These are phyloP conservation scores for Schizosaccharomyces octosporus DNA, from an alignment of 805 yeast genomes.

Conservation along the genomic window DNA sequence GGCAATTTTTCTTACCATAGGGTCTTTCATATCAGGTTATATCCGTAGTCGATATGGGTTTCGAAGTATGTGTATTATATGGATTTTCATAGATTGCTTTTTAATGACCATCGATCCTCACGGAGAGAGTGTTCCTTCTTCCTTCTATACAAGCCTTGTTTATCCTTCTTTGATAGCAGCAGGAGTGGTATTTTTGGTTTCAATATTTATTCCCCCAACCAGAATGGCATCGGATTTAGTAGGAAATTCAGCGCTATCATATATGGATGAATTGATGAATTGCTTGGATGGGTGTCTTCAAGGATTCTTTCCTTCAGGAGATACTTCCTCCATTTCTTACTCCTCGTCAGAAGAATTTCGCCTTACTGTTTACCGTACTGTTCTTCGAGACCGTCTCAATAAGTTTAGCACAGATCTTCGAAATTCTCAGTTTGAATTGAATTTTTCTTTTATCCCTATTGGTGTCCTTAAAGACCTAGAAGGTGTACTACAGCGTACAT, in stretches of 20 bases:
- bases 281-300: not conserved
- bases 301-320: not conserved
- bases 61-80: not conserved
- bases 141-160: not conserved
- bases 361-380: not conserved
- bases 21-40: not conserved
- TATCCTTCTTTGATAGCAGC: not conserved
- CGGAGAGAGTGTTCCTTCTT: not conserved
- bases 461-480: not conserved
- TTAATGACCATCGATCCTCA: not conserved
- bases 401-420: not conserved
- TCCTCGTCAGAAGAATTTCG: not conserved
- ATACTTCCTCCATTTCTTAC: not conserved
- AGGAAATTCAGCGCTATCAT: not conserved
- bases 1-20: not conserved
- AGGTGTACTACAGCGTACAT: not conserved
- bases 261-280: not conserved
- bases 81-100: not conserved
- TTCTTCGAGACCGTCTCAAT: not conserved
- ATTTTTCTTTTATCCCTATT: not conserved
- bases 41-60: slow-evolving; percentile 1
- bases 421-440: not conserved
- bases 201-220: not conserved
- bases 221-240: not conserved
- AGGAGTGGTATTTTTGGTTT: not conserved